Base-by-base conservation (phyloP, 2,329 filamentous ascomycete species). In the Cladophialophora immunda region DNA sequence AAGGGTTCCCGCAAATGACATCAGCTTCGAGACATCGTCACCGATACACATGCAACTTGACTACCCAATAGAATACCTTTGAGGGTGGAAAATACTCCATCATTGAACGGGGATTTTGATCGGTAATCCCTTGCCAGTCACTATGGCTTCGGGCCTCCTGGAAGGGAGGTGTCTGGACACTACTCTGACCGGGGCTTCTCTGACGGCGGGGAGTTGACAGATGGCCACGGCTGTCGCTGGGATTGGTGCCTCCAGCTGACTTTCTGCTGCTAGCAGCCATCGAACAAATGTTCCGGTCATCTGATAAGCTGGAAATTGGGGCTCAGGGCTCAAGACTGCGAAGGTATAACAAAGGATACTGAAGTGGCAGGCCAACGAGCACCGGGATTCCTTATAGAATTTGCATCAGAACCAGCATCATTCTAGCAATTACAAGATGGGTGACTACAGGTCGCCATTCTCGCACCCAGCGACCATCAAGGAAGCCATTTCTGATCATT, bases 381-480 rank as follows among this genome's bases (percentile, higher is more conserved):
- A 52, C 9, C 25, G 6, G 50, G 4, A 56, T 34, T 32, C 53
- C 8, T 56, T 32, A 1, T n/a, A n/a, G 53, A 30, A 30, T 11
- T 11, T 56, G 27, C 13, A 11, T 38, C 8, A 32, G 17, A 30
- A 32, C 6, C 22, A 34, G 34, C 25, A 15, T 9, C 34, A 25
- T 1, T n/a, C 7, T n/a, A 58, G 56, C 36, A 41, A 25, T 3
- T n/a, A 4, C 11, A 58, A 3, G 19, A 56, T 56, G 54, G 54
- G 54, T 36, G 54, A 56, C 54, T 22, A 36, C 30, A 56, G 9
- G 2, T 4, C n/a, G 29, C 54, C 30, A 2, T 56, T 56, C 54
- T 56, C 54, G 54, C 56, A 58, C 8, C 56, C 56, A 29, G 56
- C 32, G 29, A 58, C 56, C 36, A 58, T 58, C 56, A 58, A 58